phyloP scores from a whole-genome alignment of 805 yeast genomes.

The Nakazawaea peltata region DNA sequence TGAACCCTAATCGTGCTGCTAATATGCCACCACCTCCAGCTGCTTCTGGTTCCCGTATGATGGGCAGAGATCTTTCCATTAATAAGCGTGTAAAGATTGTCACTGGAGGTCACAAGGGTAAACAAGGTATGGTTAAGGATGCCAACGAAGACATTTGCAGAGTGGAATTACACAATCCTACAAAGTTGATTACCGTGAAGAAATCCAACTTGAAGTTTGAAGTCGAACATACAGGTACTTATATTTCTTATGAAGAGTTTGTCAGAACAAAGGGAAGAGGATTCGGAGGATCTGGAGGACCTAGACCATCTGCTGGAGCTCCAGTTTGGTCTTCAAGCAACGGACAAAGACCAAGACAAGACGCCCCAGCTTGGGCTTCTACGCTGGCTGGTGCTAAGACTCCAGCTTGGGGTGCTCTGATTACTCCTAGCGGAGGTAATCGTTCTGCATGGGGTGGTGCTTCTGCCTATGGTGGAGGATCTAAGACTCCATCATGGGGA shows the following conservation, averaged over 20 bases:
- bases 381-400: constrained; percentile 32
- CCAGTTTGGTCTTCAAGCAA: constrained; percentile 43
- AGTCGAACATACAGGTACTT: constrained; percentile 53
- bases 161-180: constrained; percentile 88
- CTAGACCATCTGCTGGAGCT: constrained; percentile 18
- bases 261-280: constrained; percentile 38
- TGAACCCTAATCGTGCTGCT: constrained; percentile 69
- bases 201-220: constrained; percentile 72
- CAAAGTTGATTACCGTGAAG: constrained; percentile 78
- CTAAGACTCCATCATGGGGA: constrained; percentile 12
- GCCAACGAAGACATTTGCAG: constrained; percentile 89
- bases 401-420: constrained; percentile 41
- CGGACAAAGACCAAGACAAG: constrained; percentile 5
- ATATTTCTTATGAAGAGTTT: constrained; percentile 74
- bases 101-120: constrained; percentile 92
- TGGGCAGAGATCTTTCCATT: constrained; percentile 76
- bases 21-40: constrained; percentile 45
- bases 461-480: constrained; percentile 30
- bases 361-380: constrained; percentile 35
- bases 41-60: constrained; percentile 40
- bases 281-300: constrained; percentile 8
- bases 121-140: constrained; percentile 87
- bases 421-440: constrained; percentile 29
- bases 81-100: constrained; percentile 81
- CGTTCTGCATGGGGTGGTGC: constrained; percentile 44